Evolutionary conservation across 2,329 filamentous ascomycete species (phyloP).

Genomic region (Fusarium pseudonygamai): DNA sequence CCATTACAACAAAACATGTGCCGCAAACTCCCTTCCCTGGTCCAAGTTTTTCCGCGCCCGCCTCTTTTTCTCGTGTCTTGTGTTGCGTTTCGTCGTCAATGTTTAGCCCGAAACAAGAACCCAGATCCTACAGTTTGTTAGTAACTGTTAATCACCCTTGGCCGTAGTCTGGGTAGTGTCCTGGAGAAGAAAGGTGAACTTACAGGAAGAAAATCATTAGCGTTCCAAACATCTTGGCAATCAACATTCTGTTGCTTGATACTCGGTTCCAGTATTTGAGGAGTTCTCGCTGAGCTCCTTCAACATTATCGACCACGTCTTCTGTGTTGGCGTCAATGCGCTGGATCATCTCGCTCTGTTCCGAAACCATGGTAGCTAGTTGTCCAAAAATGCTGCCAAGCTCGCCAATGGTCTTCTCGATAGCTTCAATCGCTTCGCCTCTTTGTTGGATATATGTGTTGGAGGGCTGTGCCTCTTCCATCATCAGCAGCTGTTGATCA

Average conservation of each 20-base stretch:
- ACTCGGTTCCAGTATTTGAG: slow-evolving; percentile 97
- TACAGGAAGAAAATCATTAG: slow-evolving; percentile 91
- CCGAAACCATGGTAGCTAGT: slow-evolving; percentile 93
- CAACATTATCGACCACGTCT: slow-evolving; percentile 97
- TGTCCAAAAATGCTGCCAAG: slow-evolving; percentile 92
- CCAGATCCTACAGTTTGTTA: slow-evolving; percentile 48
- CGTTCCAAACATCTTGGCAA: slow-evolving; percentile 82
- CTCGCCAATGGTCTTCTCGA: slow-evolving; percentile 94
- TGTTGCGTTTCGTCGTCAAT: not conserved
- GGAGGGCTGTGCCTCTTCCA: slow-evolving; percentile 89
- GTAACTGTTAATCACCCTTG: not conserved
- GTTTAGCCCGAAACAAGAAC: slow-evolving; percentile 52
- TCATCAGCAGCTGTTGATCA: slow-evolving; percentile 85
- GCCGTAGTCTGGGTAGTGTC: not conserved
- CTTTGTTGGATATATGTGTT: slow-evolving; percentile 94
- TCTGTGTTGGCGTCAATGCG: slow-evolving; percentile 97
- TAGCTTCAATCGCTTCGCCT: slow-evolving; percentile 95
- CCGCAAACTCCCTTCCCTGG: slow-evolving; percentile 24
- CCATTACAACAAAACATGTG: slow-evolving; percentile 40
- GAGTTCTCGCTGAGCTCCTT: slow-evolving; percentile 92
- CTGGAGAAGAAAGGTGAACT: slow-evolving; percentile 42
- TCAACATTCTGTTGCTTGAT: slow-evolving; percentile 93
- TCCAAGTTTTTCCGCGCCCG: slow-evolving; percentile 17
- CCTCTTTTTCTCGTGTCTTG: slow-evolving; percentile 23
- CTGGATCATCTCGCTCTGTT: slow-evolving; percentile 98